phyloP scores from a whole-genome alignment of 2,329 filamentous ascomycete genomes.

The Helicocarpus griseus region DNA sequence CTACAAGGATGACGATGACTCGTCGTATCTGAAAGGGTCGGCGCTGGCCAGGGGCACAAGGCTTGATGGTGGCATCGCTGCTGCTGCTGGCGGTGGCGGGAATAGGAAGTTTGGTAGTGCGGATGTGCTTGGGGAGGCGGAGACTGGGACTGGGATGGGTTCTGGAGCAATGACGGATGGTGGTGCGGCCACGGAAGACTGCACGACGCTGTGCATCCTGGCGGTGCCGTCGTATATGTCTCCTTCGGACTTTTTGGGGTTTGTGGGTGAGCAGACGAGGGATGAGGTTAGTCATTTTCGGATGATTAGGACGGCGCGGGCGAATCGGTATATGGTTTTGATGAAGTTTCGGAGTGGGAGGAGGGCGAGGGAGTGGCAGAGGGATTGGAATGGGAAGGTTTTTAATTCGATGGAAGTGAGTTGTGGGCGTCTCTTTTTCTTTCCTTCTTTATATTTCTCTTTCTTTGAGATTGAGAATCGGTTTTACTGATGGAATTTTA shows the following conservation, averaged over 20 bases:
- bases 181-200: slow-evolving; percentile 43
- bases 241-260: slow-evolving; percentile 81
- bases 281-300: slow-evolving; percentile 85
- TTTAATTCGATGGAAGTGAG: slow-evolving; percentile 84
- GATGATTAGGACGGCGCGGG: slow-evolving; percentile 79
- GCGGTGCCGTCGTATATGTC: slow-evolving; percentile 92
- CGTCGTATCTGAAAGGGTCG: slow-evolving; percentile 29
- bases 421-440: too few relatives aligned
- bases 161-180: background rate
- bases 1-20: slow-evolving; percentile 35
- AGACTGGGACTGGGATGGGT: background rate
- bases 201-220: slow-evolving; percentile 83
- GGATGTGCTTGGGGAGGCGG: slow-evolving; percentile 9
- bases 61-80: slow-evolving; percentile 16
- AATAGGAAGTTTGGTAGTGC: slow-evolving; percentile 9
- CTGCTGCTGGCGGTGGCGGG: slow-evolving; percentile 12
- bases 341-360: slow-evolving; percentile 79
- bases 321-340: slow-evolving; percentile 89
- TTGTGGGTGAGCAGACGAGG: slow-evolving; percentile 78
- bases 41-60: slow-evolving; percentile 20
- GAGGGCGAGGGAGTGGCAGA: slow-evolving; percentile 69
- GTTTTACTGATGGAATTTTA: slow-evolving; percentile 4
- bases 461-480: background rate
- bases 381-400: slow-evolving; percentile 81
- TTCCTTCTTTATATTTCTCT: slow-evolving; percentile 5